Conservation (phyloP, 495 filamentous ascomycete genomes). For the Letharia columbiana region DNA sequence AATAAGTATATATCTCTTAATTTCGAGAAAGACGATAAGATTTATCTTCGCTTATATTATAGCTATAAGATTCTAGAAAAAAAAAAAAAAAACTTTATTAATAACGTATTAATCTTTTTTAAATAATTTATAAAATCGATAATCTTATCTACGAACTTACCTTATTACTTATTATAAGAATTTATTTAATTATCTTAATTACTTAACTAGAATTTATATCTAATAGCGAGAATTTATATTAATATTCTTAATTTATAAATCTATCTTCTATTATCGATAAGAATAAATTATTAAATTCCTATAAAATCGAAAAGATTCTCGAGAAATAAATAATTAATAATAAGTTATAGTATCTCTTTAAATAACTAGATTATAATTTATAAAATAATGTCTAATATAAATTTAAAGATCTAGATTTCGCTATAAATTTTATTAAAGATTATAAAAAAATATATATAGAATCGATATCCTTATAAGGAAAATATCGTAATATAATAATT, state of each 20-base stretch:
- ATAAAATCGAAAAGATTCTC: background rate
- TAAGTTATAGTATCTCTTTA: background rate
- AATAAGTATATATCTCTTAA: too few relatives aligned
- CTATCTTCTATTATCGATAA: background rate
- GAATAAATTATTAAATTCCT: background rate
- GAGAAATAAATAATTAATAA: background rate
- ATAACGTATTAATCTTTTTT: background rate
- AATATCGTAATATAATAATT: too few relatives aligned
- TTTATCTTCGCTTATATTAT: too few relatives aligned
- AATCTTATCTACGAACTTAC: background rate
- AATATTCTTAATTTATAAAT: too few relatives aligned
- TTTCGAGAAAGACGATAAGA: too few relatives aligned
- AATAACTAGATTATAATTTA: background rate
- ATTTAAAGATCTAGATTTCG: background rate
- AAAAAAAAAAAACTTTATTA: too few relatives aligned
- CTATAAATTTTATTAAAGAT: background rate
- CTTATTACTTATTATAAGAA: background rate
- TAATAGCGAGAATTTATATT: too few relatives aligned
- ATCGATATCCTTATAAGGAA: too few relatives aligned
- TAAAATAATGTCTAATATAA: background rate
- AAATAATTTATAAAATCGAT: background rate
- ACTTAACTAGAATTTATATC: too few relatives aligned
- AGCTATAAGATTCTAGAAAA: too few relatives aligned
- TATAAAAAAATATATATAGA: background rate
- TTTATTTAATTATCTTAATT: too few relatives aligned